Evolutionary conservation across 345 rosid species (phyloP).

Genomic region (Xanthoceras sorbifolium): DNA sequence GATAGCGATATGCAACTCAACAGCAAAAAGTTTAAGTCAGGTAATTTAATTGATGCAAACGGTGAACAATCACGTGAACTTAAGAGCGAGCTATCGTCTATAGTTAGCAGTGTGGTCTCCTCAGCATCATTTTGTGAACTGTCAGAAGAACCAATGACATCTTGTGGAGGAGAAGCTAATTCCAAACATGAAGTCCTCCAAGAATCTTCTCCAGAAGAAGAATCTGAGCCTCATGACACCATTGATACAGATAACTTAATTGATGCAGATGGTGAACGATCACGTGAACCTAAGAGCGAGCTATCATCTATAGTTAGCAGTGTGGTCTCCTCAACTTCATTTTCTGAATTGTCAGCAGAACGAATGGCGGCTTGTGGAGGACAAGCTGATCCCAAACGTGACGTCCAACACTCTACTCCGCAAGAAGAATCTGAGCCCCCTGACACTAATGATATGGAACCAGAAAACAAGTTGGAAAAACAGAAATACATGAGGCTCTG

Average conservation of each 20-base stretch:
- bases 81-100: constrained; percentile 5
- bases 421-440: constrained; percentile 27
- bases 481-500: constrained; percentile 66
- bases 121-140: constrained; percentile 12
- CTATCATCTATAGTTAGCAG: constrained; percentile 8
- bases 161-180: constrained; percentile 29
- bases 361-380: constrained; percentile 34
- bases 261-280: neutral
- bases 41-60: constrained; percentile 8
- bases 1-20: constrained; percentile 13
- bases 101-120: constrained; percentile 4
- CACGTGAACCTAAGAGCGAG: constrained; percentile 5
- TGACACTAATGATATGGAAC: constrained; percentile 24
- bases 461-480: constrained; percentile 44
- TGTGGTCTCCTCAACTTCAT: constrained; percentile 12
- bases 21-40: neutral
- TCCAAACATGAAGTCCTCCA: constrained; percentile 18
- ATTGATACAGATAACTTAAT: constrained; percentile 16
- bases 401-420: constrained; percentile 20
- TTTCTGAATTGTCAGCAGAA: constrained; percentile 8
- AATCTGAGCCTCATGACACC: constrained; percentile 18
- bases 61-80: constrained; percentile 30
- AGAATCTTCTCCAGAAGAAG: constrained; percentile 25
- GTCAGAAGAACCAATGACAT: constrained; percentile 28
- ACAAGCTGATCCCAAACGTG: constrained; percentile 21